phyloP scores from a whole-genome alignment of 148 eudicot genomes.

The Limonium bicolor region DNA sequence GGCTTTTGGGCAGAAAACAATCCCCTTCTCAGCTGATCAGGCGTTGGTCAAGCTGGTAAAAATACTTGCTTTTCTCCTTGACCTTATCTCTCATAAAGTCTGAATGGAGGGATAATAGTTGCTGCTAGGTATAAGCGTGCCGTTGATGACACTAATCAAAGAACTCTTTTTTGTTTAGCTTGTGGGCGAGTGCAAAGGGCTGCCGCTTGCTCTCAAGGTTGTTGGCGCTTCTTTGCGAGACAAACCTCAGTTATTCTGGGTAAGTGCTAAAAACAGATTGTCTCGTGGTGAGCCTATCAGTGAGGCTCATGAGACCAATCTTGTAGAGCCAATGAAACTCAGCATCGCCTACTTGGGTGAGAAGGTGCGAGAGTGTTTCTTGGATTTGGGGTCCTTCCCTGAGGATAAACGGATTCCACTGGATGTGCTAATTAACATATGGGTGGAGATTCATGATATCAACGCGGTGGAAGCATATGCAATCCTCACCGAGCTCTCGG shows the following conservation, averaged over 20 bases:
- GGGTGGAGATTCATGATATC: constrained; percentile 73
- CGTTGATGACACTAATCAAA: constrained; percentile 3
- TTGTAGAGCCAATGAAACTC: constrained; percentile 57
- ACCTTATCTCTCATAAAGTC: too few species aligned
- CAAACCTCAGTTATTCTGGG: constrained; percentile 56
- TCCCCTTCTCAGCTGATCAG: constrained; percentile 33
- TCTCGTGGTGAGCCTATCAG: constrained; percentile 53
- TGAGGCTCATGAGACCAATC: constrained; percentile 59
- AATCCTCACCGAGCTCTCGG: constrained; percentile 61
- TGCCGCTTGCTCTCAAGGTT: constrained; percentile 80
- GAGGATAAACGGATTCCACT: constrained; percentile 72
- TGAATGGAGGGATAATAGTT: too few species aligned
- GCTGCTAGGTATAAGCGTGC: background rate
- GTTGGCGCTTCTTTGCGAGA: constrained; percentile 73
- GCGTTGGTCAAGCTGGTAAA: constrained; percentile 46
- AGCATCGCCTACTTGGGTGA: constrained; percentile 42
- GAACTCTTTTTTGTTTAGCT: constrained; percentile 23
- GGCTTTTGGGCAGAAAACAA: constrained; percentile 45
- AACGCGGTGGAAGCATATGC: constrained; percentile 67
- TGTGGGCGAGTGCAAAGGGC: constrained; percentile 70
- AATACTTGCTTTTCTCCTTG: background rate
- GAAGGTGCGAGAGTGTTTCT: constrained; percentile 65
- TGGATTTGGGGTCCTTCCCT: constrained; percentile 75
- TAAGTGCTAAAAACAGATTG: constrained; percentile 52
- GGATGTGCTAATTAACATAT: constrained; percentile 58